Evolutionary conservation across 2,329 filamentous ascomycete species (phyloP), one percentile per base, ranked within the genome.

Genomic region (Fusarium proliferatum): DNA sequence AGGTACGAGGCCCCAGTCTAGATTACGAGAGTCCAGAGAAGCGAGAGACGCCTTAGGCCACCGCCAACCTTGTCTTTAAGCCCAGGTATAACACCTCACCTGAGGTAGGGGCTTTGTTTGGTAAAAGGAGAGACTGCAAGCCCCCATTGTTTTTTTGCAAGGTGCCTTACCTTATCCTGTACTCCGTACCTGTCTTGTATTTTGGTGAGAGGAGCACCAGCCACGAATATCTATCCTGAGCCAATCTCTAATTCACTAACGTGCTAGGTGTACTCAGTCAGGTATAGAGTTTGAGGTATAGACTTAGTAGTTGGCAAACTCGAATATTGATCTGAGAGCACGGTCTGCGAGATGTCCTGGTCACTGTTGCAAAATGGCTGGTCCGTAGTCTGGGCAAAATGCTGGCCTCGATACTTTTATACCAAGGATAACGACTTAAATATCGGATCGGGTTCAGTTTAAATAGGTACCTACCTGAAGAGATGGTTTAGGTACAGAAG

Each of bases 1-100:
- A 61, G 48, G 64, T 72, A 72, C 69, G 66, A 73, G 53, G 67
- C 71, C 63, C 64, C 53, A 53, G 64, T 57, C 51, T 53, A 66
- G 62, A 73, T 73, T 74, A 73, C 67, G 67, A 74, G 71, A 61
- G 49, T 64, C 55, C 56, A 69, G 60, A 64, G 46, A 58, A 73
- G 49, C 64, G 61, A 71, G 61, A 67, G 67, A 64, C 61, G 39
- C 59, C 69, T 74, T 73, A 67, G 72, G 72, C 72, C 52, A 56
- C 66, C 64, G 65, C 59, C 72, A 64, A 74, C 69, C 71, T 74
- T 49, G 67, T 64, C 58, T 53, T 60, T 41, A 67, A 69, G 59
- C 57, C 66, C 73, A 56, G 68, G 71, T 72, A 55, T 36, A 36
- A 26, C 17, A 36, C 30, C 49, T 30, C 19, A 30, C 45, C 12